Evolutionary conservation across 164 flowering plant species (phyloP).

Genomic region (Magnolia officinalis): DNA sequence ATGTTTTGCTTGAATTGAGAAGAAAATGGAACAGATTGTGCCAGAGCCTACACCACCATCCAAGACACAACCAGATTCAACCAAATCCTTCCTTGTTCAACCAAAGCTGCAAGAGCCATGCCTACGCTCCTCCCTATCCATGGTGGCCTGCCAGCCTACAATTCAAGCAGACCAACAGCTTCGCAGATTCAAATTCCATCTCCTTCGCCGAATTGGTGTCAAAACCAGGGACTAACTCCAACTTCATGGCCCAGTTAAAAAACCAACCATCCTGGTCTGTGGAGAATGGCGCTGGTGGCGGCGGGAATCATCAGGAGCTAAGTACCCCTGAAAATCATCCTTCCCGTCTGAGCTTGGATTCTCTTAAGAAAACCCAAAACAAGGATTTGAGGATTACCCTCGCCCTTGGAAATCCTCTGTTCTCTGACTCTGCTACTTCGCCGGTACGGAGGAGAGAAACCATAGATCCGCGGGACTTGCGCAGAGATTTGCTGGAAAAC

Average conservation of each 20-base stretch:
- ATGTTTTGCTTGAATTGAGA: constrained; percentile 48
- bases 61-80: constrained; percentile 26
- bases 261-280: constrained; percentile 48
- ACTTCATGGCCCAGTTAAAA: constrained; percentile 35
- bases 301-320: constrained; percentile 10
- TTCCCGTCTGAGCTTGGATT: constrained; percentile 43
- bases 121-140: constrained; percentile 30
- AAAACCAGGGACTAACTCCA: constrained; percentile 17
- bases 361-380: constrained; percentile 37
- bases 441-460: constrained; percentile 8
- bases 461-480: constrained; percentile 19
- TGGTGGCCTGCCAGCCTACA: constrained; percentile 35
- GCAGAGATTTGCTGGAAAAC: constrained; percentile 45
- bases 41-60: constrained; percentile 42
- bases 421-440: constrained; percentile 19
- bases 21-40: constrained; percentile 71
- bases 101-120: constrained; percentile 27
- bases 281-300: constrained; percentile 35
- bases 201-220: constrained; percentile 35
- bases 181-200: constrained; percentile 39
- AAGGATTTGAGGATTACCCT: constrained; percentile 68
- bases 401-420: constrained; percentile 53
- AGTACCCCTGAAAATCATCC: not conserved
- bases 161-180: constrained; percentile 22
- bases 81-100: constrained; percentile 20